Evolutionary conservation across 371 early-diverging fungal species (phyloP).

Genomic region (Smittium culicis): DNA sequence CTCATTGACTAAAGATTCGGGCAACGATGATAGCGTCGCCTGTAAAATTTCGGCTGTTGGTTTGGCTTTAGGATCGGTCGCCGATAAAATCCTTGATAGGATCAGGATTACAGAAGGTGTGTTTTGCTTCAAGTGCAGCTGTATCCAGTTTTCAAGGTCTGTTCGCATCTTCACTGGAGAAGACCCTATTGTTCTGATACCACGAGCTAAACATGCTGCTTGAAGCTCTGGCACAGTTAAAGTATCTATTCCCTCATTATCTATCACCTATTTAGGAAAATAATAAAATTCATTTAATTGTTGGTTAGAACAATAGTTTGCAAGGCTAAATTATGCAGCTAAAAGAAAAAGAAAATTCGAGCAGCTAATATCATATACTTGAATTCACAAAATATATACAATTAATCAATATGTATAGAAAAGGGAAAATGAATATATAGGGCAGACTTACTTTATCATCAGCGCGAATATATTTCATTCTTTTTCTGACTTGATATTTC

Average conservation of each 20-base stretch:
- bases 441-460: slow-evolving; percentile 62
- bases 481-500: slow-evolving; percentile 72
- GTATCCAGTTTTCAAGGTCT: slow-evolving; percentile 87
- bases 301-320: too few relatives aligned
- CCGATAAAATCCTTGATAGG: slow-evolving; percentile 77
- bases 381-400: too few relatives aligned
- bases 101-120: slow-evolving; percentile 87
- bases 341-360: too few relatives aligned
- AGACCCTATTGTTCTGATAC: slow-evolving; percentile 73
- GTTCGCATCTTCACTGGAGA: slow-evolving; percentile 73
- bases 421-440: too few relatives aligned
- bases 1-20: slow-evolving; percentile 78
- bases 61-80: slow-evolving; percentile 43
- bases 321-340: too few relatives aligned
- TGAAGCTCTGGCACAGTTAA: slow-evolving; percentile 76
- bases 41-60: slow-evolving; percentile 65
- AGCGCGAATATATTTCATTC: slow-evolving; percentile 66
- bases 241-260: slow-evolving; percentile 74
- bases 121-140: slow-evolving; percentile 76
- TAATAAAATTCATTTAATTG: too few relatives aligned
- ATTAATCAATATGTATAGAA: too few relatives aligned
- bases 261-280: slow-evolving; percentile 42
- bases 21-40: slow-evolving; percentile 83
- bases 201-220: slow-evolving; percentile 76
- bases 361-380: too few relatives aligned